Evolutionary conservation across 495 filamentous ascomycete genomes (phyloP).

Genomic region (Astrocystis sublimbata): DNA sequence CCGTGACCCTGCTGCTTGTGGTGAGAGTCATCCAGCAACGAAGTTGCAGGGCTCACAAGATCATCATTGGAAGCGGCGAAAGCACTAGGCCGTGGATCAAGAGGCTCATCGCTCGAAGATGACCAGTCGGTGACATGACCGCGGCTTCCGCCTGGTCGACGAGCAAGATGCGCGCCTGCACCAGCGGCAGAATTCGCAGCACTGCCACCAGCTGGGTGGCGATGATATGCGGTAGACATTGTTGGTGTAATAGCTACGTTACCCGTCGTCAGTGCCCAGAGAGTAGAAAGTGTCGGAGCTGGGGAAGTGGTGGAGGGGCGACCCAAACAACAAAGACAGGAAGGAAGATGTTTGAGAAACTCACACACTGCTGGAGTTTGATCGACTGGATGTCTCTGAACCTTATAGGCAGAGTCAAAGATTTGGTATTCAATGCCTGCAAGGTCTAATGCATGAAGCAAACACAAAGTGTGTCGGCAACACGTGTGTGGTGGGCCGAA

Average conservation of each 20-base stretch:
- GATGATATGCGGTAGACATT: conserved; percentile 25
- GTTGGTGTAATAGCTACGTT: not conserved
- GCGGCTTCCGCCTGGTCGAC: conserved; percentile 10
- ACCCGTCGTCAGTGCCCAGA: not conserved
- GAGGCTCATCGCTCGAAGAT: conserved; percentile 22
- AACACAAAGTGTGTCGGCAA: not conserved
- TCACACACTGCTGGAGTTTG: not conserved
- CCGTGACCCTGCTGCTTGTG: conserved; percentile 3
- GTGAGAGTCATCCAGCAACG: conserved; percentile 10
- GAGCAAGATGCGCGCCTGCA: conserved; percentile 11
- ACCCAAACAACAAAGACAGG: not conserved
- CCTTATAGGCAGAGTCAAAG: not conserved
- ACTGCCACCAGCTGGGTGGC: conserved; percentile 16
- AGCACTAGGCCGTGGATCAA: conserved; percentile 7
- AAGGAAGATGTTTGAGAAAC: not conserved
- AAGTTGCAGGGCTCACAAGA: conserved; percentile 7
- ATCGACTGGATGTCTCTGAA: not conserved
- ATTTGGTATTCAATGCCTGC: not conserved
- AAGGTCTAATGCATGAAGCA: not conserved
- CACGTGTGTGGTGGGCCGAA: not conserved
- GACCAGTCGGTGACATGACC: conserved; percentile 24
- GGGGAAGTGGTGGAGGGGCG: not conserved
- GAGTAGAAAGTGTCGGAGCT: not conserved
- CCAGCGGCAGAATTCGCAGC: conserved; percentile 3
- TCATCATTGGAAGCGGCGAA: conserved; percentile 10